These are phyloP conservation scores for Conidiobolus incongruus DNA, from an alignment of 371 early-diverging fungal species.

Conservation along the genomic window DNA sequence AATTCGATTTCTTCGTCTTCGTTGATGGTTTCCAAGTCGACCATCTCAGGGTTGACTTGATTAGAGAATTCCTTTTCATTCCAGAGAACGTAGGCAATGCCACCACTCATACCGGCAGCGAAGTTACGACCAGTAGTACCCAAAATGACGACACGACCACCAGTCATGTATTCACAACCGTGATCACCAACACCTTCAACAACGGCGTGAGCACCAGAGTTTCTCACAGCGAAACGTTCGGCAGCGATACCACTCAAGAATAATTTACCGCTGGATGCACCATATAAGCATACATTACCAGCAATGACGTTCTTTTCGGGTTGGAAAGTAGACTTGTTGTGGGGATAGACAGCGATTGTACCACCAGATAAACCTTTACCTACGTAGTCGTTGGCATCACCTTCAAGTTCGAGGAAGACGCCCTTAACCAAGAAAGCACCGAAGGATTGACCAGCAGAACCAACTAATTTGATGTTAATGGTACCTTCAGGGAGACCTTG, in stretches of 20 bases:
- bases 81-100: slow-evolving; percentile 73
- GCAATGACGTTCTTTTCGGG: slow-evolving; percentile 76
- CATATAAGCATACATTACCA: slow-evolving; percentile 93
- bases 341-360: slow-evolving; percentile 66
- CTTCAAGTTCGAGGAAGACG: slow-evolving; percentile 76
- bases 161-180: slow-evolving; percentile 97
- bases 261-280: slow-evolving; percentile 79
- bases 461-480: slow-evolving; percentile 58
- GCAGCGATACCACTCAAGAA: slow-evolving; percentile 89
- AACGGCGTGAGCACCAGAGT: slow-evolving; percentile 87
- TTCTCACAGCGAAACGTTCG: slow-evolving; percentile 93
- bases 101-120: slow-evolving; percentile 90
- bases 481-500: slow-evolving; percentile 65
- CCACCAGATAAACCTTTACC: slow-evolving; percentile 96
- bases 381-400: slow-evolving; percentile 94
- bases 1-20: slow-evolving; percentile 50
- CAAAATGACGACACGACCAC: slow-evolving; percentile 65
- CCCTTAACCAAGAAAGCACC: slow-evolving; percentile 90
- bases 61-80: slow-evolving; percentile 22
- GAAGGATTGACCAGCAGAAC: slow-evolving; percentile 93
- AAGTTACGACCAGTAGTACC: slow-evolving; percentile 78
- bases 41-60: slow-evolving; percentile 77
- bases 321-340: slow-evolving; percentile 47
- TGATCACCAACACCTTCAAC: slow-evolving; percentile 96
- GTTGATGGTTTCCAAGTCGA: slow-evolving; percentile 54